Evolutionary conservation across 805 yeast genomes (phyloP).

Genomic region (Yamadazyma insecticola): DNA sequence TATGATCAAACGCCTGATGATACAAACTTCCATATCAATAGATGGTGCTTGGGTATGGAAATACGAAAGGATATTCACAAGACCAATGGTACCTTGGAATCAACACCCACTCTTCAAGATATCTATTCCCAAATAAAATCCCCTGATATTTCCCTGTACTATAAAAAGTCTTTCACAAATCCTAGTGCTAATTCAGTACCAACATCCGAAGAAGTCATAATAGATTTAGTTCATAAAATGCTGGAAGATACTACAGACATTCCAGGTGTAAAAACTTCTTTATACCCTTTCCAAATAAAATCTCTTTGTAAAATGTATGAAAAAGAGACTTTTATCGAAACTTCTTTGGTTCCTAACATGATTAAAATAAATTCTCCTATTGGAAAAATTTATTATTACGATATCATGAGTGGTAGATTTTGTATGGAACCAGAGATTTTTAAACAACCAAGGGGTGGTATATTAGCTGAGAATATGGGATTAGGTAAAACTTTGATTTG

Average conservation of each 20-base stretch:
- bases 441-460: constrained; percentile 54
- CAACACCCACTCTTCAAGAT: constrained; percentile 19
- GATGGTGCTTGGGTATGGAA: constrained; percentile 26
- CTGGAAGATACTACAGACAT: constrained; percentile 10
- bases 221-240: constrained; percentile 12
- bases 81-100: too few relatives aligned
- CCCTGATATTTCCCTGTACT: constrained; percentile 19
- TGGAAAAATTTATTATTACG: constrained; percentile 25
- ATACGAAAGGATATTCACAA: too few relatives aligned
- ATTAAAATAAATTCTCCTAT: constrained; percentile 18
- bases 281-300: constrained; percentile 57
- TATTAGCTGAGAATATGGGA: constrained; percentile 67
- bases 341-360: constrained; percentile 31
- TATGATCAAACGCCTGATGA: not conserved
- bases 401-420: constrained; percentile 27
- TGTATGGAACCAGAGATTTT: constrained; percentile 36
- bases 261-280: constrained; percentile 44
- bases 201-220: constrained; percentile 15
- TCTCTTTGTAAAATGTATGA: constrained; percentile 58
- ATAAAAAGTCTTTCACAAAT: constrained; percentile 5
- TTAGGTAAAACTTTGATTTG: constrained; percentile 62
- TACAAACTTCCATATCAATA: constrained; percentile 21
- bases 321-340: constrained; percentile 39
- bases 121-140: constrained; percentile 33
- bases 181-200: constrained; percentile 5